Base-by-base conservation (phyloP, 169 alveolate genomes). In the Hepatocystis sp. region DNA sequence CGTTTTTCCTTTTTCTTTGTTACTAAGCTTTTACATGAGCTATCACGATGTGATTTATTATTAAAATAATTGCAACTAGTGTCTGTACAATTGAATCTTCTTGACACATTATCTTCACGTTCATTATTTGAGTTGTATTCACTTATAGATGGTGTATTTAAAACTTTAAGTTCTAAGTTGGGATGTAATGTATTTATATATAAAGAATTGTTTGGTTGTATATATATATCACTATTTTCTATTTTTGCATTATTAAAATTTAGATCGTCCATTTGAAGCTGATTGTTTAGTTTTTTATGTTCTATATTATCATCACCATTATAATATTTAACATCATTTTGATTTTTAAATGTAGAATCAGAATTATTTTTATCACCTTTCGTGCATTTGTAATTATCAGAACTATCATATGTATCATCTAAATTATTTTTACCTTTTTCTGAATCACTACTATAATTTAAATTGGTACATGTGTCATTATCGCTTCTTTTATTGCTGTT, bases 391-490 rank as follows among this genome's bases (percentile, higher is more conserved):
- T 19, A 56, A 56, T 30, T 58, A 42, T 63, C 76, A 10, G 60
- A 34, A 36, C 44, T 58, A 76, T 58, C 32, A 58, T n/a, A 42
- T 17, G 66, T 56, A 49, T 23, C 36, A 36, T 76, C 78, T 46
- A 34, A 17, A 58, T 17, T 56, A 34, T 42, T 52, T 27, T 76
- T 76, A 19, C 7, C 27, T 44, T 42, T 56, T 28, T 76, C 88
- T 15, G 65, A 58, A 58, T 34, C 40, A 13, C 39, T 17, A 25
- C 42, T 42, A 42, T 28, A 51, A 34, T 76, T 76, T 5, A 58
- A 27, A 51, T 63, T 40, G 39, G 61, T 60, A 11, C 58, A 71
- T 19, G 27, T 52, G 55, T 44, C 40, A 28, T 8, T 36, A 49
- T 28, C 11, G n/a, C n/a, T n/a, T n/a, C n/a, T n/a, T n/a, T n/a